phyloP scores from a whole-genome alignment of 176 grass and related monocot genomes.

The Dendrocalamus sinicus region DNA sequence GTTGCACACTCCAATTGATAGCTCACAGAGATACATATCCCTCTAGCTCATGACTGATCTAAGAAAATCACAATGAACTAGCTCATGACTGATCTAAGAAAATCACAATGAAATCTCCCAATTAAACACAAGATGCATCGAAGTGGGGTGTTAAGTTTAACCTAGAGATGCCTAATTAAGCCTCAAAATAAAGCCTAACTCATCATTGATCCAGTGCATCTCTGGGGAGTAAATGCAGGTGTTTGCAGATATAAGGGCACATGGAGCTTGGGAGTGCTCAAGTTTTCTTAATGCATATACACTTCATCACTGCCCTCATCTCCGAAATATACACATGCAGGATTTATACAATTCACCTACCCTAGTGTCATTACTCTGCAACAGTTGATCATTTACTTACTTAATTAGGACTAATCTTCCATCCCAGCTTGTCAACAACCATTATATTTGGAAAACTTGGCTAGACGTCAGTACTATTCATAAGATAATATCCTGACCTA shows the following conservation, averaged over 20 bases:
- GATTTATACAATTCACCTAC: slow-evolving; percentile 26
- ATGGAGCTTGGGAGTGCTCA: background rate
- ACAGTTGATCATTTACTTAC: slow-evolving; percentile 20
- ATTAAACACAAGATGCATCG: background rate
- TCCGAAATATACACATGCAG: slow-evolving; percentile 14
- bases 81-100: background rate
- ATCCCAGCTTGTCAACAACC: slow-evolving; percentile 6
- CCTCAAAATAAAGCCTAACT: background rate
- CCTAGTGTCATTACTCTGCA: background rate
- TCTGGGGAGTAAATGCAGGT: background rate
- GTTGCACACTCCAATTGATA: background rate
- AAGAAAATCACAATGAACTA: background rate
- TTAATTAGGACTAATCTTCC: slow-evolving; percentile 20
- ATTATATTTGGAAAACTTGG: background rate
- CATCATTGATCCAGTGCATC: slow-evolving; percentile 11
- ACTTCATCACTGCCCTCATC: slow-evolving; percentile 6
- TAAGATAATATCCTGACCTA: background rate
- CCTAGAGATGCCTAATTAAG: background rate
- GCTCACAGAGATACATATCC: background rate
- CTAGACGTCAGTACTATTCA: background rate
- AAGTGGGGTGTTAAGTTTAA: background rate
- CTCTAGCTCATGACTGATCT: background rate
- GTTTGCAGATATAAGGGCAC: background rate
- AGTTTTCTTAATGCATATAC: slow-evolving; percentile 17
- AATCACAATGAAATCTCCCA: background rate